These are phyloP conservation scores for Trifolium repens DNA, from an alignment of 306 rosid species.

Conservation along the genomic window DNA sequence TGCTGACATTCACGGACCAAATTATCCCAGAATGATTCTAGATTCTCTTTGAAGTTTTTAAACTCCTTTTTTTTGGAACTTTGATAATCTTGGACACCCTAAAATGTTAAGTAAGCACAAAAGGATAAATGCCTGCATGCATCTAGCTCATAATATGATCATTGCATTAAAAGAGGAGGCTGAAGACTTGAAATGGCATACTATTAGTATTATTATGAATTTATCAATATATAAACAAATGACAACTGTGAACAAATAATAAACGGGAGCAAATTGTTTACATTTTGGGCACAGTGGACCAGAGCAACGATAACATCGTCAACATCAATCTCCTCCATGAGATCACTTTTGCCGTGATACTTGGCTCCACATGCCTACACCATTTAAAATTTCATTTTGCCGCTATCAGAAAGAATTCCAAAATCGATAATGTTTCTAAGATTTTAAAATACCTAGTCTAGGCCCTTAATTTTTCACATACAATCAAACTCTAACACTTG, in stretches of 20 bases:
- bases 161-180: conserved; percentile 23
- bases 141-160: conserved; percentile 26
- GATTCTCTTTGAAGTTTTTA: conserved; percentile 89
- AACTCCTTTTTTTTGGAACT: conserved; percentile 88
- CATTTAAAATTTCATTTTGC: conserved; percentile 36
- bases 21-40: conserved; percentile 82
- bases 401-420: conserved; percentile 32
- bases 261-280: conserved; percentile 45
- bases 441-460: conserved; percentile 13
- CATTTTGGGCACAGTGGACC: conserved; percentile 83
- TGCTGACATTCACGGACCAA: conserved; percentile 88
- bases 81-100: conserved; percentile 95
- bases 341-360: conserved; percentile 69
- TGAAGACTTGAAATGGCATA: conserved; percentile 11
- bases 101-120: conserved; percentile 43
- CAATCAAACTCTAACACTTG: conserved; percentile 13
- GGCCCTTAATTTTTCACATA: conserved; percentile 17
- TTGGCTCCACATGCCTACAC: conserved; percentile 93
- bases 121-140: conserved; percentile 29
- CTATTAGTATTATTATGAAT: background rate
- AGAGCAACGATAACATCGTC: conserved; percentile 95
- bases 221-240: background rate
- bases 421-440: conserved; percentile 19
- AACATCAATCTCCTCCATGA: conserved; percentile 81
- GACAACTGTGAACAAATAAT: conserved; percentile 20